Evolutionary conservation across 2,329 filamentous ascomycete species (phyloP).

Genomic region (Fusarium equiseti): DNA sequence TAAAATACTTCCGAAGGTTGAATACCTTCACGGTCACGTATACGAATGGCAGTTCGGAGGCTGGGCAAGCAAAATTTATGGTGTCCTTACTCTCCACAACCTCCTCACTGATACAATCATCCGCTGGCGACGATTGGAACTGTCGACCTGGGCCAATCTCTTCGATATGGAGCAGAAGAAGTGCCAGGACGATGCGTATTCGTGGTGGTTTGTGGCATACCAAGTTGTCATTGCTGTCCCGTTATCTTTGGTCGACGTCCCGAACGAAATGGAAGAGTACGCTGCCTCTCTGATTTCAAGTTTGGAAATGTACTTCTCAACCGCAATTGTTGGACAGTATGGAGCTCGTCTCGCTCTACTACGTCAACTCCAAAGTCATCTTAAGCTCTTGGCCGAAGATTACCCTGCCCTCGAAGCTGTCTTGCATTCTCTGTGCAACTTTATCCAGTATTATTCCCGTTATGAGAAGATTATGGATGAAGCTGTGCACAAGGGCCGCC

Average conservation of each 20-base stretch:
- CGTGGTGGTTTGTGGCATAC: slow-evolving; percentile 98
- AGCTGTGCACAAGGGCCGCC: slow-evolving; percentile 74
- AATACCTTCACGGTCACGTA: slow-evolving; percentile 86
- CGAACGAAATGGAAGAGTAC: slow-evolving; percentile 71
- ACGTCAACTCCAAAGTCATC: slow-evolving; percentile 71
- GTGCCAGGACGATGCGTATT: slow-evolving; percentile 80
- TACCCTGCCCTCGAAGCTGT: slow-evolving; percentile 70
- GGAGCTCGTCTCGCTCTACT: slow-evolving; percentile 78
- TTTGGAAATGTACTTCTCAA: slow-evolving; percentile 82
- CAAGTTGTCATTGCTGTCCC: slow-evolving; percentile 86
- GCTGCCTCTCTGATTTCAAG: slow-evolving; percentile 77
- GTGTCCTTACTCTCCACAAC: slow-evolving; percentile 77
- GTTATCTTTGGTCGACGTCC: slow-evolving; percentile 71
- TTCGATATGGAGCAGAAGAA: slow-evolving; percentile 86
- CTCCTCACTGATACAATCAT: slow-evolving; percentile 84
- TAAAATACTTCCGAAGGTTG: slow-evolving; percentile 85
- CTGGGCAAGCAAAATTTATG: slow-evolving; percentile 85
- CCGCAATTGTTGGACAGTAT: slow-evolving; percentile 86
- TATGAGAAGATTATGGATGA: slow-evolving; percentile 76
- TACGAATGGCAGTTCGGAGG: slow-evolving; percentile 92
- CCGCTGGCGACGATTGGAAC: slow-evolving; percentile 88
- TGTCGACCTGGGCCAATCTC: slow-evolving; percentile 90
- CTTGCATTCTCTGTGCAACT: slow-evolving; percentile 76
- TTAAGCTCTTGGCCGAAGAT: slow-evolving; percentile 71
- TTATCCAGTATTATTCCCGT: slow-evolving; percentile 79